A percentile compares a stretch with the other conserved stretches of the same genome.
Conservation (phyloP, 225 moss, liverwort and hornwort genomes). For the Pseudisothecium myosuroides region DNA sequence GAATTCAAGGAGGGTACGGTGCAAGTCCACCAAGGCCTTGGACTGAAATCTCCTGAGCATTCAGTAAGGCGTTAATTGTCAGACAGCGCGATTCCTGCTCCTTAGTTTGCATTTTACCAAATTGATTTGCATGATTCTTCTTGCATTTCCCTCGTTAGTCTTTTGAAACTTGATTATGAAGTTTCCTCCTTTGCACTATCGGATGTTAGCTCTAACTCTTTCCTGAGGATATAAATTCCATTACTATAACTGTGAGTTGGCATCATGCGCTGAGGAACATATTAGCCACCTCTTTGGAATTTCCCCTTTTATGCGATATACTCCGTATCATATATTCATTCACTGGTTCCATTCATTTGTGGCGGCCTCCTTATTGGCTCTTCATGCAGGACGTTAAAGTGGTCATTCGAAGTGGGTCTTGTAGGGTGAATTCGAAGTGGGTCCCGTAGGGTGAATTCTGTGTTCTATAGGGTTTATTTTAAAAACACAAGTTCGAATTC, state of each 20-base stretch:
- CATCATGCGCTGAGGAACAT: not conserved
- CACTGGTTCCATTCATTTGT: not conserved
- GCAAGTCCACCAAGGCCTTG: not conserved
- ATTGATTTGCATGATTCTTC: not conserved
- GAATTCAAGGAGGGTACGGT: no score
- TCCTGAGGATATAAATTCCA: not conserved
- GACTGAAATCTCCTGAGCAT: not conserved
- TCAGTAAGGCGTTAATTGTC: not conserved
- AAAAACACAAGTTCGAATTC: no score
- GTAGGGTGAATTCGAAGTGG: no score
- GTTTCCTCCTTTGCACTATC: no score
- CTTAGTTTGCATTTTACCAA: not conserved
- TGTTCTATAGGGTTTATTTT: no score
- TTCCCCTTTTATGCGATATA: no score
- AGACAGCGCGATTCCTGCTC: not conserved
- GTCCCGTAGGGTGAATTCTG: no score
- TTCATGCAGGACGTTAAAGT: no score
- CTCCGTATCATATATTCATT: not conserved
- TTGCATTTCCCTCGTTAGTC: no score
- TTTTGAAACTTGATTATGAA: not conserved
- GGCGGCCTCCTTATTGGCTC: accelerated
- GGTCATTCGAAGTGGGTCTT: no score
- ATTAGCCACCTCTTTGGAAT: not conserved
- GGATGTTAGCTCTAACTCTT: no score
- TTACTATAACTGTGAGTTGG: not conserved